phyloP scores from a whole-genome alignment of 805 yeast species.

The Wickerhamomyces sydowiorum region DNA sequence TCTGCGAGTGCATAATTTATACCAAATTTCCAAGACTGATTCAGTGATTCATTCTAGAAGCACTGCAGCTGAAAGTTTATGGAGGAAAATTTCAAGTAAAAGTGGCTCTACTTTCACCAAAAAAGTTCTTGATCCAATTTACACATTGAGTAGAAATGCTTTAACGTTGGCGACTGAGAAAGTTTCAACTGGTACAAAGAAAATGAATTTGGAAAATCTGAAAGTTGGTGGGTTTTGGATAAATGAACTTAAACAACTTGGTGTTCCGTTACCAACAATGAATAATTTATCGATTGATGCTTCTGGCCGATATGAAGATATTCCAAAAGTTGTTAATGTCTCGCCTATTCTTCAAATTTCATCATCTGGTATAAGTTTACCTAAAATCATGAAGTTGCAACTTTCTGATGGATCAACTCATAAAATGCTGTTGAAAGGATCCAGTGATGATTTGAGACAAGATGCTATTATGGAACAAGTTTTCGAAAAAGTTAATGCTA shows the following conservation, averaged over 20 bases:
- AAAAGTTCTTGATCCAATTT: constrained; percentile 37
- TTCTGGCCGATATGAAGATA: constrained; percentile 35
- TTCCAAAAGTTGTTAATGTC: constrained; percentile 44
- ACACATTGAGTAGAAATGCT: constrained; percentile 43
- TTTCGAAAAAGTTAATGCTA: constrained; percentile 74
- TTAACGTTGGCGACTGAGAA: constrained; percentile 46
- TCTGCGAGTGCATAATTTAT: constrained; percentile 38
- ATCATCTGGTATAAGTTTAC: constrained; percentile 77
- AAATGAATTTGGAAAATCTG: constrained; percentile 26
- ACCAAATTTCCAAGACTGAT: constrained; percentile 28
- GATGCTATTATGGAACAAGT: constrained; percentile 98
- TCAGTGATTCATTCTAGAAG: constrained; percentile 38
- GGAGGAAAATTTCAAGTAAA: constrained; percentile 31
- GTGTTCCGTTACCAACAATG: constrained; percentile 66
- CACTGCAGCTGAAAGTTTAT: constrained; percentile 45
- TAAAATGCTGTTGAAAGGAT: constrained; percentile 69
- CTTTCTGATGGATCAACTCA: constrained; percentile 55
- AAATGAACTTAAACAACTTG: constrained; percentile 32
- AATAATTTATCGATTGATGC: constrained; percentile 36
- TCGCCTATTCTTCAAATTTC: constrained; percentile 53
- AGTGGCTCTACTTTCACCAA: constrained; percentile 19
- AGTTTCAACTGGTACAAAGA: constrained; percentile 19
- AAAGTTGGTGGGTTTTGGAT: constrained; percentile 56
- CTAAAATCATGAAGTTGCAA: constrained; percentile 61
- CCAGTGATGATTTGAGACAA: constrained; percentile 88